A percentile compares a stretch with the other conserved stretches of the same genome.
These are phyloP conservation scores for Hypoxylon fragiforme DNA, from an alignment of 495 filamentous ascomycete genomes.

Conservation along the genomic window DNA sequence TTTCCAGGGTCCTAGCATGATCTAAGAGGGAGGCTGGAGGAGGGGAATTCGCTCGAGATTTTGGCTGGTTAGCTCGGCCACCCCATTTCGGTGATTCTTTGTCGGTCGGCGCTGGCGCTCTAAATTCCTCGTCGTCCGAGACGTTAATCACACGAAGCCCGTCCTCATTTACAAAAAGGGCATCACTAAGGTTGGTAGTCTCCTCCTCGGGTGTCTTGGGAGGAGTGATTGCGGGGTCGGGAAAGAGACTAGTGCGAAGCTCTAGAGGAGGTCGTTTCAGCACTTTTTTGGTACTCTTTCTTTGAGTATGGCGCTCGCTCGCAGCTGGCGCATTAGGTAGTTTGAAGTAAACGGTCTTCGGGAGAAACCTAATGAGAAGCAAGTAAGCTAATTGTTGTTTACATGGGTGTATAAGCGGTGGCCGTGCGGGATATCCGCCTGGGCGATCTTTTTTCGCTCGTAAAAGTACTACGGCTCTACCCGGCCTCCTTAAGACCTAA, in stretches of 20 bases:
- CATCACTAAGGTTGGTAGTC: conserved; percentile 48
- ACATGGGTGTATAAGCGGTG: no score
- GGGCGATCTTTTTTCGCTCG: no score
- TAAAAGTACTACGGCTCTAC: no score
- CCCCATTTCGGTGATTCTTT: conserved; percentile 74
- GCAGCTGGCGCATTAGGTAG: conserved; percentile 45
- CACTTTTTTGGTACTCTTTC: conserved; percentile 32
- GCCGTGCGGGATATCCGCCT: no score
- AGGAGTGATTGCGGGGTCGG: conserved; percentile 51
- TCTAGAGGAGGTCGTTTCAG: conserved; percentile 38
- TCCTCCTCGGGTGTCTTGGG: conserved; percentile 66
- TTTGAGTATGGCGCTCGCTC: conserved; percentile 37
- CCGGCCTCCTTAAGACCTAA: no score
- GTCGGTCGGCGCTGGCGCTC: conserved; percentile 61
- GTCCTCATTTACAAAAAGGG: conserved; percentile 62
- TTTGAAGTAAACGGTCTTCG: conserved; percentile 83
- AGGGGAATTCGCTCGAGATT: conserved; percentile 64
- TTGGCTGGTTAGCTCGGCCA: conserved; percentile 70
- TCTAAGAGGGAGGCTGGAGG: conserved; percentile 74
- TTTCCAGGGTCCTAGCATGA: conserved; percentile 57
- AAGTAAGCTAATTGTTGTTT: no score
- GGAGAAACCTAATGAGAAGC: conserved; percentile 68
- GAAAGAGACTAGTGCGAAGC: conserved; percentile 51
- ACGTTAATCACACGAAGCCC: conserved; percentile 49
- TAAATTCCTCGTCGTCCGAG: conserved; percentile 39